Evolutionary conservation across 768 basidiomycete genomes (phyloP).

Genomic region (Nidularia sp.): DNA sequence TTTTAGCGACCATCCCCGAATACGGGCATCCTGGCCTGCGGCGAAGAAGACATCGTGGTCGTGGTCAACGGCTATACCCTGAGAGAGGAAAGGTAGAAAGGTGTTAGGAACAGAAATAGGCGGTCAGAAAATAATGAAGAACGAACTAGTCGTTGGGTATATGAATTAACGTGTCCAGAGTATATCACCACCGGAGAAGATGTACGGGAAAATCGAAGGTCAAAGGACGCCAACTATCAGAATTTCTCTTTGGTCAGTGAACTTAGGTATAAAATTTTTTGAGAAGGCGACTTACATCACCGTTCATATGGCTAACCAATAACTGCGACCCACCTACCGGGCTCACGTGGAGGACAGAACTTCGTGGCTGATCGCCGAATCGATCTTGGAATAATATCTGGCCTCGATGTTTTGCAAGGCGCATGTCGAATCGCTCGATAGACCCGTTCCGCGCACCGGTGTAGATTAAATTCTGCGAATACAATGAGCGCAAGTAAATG

Average conservation of each 20-base stretch:
- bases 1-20: slow-evolving; percentile 67
- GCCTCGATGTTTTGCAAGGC: slow-evolving; percentile 28
- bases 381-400: slow-evolving; percentile 34
- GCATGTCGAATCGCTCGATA: slow-evolving; percentile 55
- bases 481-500: slow-evolving; percentile 1
- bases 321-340: slow-evolving; percentile 47
- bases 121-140: too few relatives aligned
- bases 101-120: slow-evolving; percentile 1
- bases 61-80: slow-evolving; percentile 65
- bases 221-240: slow-evolving; percentile 55
- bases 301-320: slow-evolving; percentile 54
- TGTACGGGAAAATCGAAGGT: slow-evolving; percentile 51
- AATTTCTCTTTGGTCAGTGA: not conserved
- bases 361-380: slow-evolving; percentile 23
- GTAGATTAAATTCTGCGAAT: slow-evolving; percentile 42
- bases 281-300: slow-evolving; percentile 39
- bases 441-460: slow-evolving; percentile 59
- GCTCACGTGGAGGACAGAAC: slow-evolving; percentile 52
- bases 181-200: slow-evolving; percentile 42
- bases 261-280: not conserved
- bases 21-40: slow-evolving; percentile 59
- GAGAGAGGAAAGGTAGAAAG: slow-evolving; percentile 1
- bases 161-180: slow-evolving; percentile 55
- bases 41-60: slow-evolving; percentile 58
- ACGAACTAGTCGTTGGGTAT: slow-evolving; percentile 47